A percentile compares a stretch with the other conserved stretches of the same genome.
These are phyloP conservation scores for Neopestalotiopsis rosae DNA, from an alignment of 2,329 filamentous ascomycete genomes.

Conservation along the genomic window DNA sequence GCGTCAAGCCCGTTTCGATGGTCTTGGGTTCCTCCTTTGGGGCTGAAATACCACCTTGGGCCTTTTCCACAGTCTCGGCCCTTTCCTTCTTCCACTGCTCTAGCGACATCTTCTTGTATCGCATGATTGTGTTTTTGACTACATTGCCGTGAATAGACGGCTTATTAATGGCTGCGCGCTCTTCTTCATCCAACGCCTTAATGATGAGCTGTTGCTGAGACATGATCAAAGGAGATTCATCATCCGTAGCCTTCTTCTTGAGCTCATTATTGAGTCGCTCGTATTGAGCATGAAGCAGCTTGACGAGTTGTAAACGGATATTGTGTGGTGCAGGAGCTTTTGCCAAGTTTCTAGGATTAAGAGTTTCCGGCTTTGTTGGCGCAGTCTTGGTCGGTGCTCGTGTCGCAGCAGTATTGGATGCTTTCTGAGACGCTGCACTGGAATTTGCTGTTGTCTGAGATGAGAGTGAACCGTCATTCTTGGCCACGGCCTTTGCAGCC, in stretches of 20 bases:
- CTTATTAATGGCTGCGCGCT: slow-evolving; percentile 72
- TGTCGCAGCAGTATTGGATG: slow-evolving; percentile 13
- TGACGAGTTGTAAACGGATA: slow-evolving; percentile 62
- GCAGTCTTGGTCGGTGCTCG: slow-evolving; percentile 20
- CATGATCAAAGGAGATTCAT: slow-evolving; percentile 59
- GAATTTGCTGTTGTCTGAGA: slow-evolving; percentile 1
- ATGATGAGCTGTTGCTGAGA: slow-evolving; percentile 71
- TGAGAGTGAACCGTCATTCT: not conserved
- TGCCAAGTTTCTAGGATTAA: slow-evolving; percentile 72
- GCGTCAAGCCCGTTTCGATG: slow-evolving; percentile 73
- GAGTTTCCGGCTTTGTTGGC: slow-evolving; percentile 51
- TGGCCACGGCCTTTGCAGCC: not conserved
- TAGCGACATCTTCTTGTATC: slow-evolving; percentile 75
- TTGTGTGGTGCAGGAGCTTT: slow-evolving; percentile 62
- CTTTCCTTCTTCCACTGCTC: slow-evolving; percentile 74
- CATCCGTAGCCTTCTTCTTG: slow-evolving; percentile 54
- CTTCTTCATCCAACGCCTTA: slow-evolving; percentile 77
- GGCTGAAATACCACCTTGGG: slow-evolving; percentile 36
- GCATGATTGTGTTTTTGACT: slow-evolving; percentile 80
- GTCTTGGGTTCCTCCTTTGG: slow-evolving; percentile 48
- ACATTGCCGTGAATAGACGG: slow-evolving; percentile 78
- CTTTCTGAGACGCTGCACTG: slow-evolving; percentile 6
- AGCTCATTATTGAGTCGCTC: slow-evolving; percentile 70
- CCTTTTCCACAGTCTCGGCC: slow-evolving; percentile 35
- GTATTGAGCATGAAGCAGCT: slow-evolving; percentile 69